A percentile compares a stretch with the other conserved stretches of the same genome.
Conservation (phyloP, 2,329 filamentous ascomycete genomes). For the Penicillium sp. region DNA sequence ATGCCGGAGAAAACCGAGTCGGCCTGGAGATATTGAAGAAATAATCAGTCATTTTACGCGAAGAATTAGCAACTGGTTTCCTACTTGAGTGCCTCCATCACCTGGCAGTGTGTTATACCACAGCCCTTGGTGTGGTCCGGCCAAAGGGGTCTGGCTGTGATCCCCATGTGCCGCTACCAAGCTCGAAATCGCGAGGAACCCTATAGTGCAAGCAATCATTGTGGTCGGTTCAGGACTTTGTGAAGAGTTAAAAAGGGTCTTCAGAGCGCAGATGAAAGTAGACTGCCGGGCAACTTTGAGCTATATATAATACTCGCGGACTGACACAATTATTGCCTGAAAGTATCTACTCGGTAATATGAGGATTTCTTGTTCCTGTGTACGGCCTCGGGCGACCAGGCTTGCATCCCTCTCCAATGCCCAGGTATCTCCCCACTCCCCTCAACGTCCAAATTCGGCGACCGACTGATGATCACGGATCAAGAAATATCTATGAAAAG, state of each 20-base stretch:
- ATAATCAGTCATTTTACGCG: neutral
- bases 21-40: slow-evolving; percentile 54
- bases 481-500: neutral
- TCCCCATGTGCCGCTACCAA: slow-evolving; percentile 59
- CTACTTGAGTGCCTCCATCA: slow-evolving; percentile 77
- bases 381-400: neutral
- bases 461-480: neutral
- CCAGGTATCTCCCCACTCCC: neutral
- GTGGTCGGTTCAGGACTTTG: neutral
- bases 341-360: neutral
- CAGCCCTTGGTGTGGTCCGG: slow-evolving; percentile 69
- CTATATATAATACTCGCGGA: neutral
- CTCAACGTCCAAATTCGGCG: neutral
- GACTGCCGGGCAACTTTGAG: neutral
- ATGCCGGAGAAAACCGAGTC: slow-evolving; percentile 88
- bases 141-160: slow-evolving; percentile 58
- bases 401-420: neutral
- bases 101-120: slow-evolving; percentile 84
- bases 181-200: slow-evolving; percentile 45
- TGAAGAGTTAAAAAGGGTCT: neutral
- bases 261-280: neutral
- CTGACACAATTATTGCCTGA: too few relatives aligned
- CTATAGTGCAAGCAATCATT: slow-evolving; percentile 22
- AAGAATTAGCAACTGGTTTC: slow-evolving; percentile 9
- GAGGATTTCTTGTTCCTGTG: neutral